These are phyloP conservation scores for Penicillium psychrosexuale DNA, from an alignment of 2,329 filamentous ascomycete species.

Conservation along the genomic window DNA sequence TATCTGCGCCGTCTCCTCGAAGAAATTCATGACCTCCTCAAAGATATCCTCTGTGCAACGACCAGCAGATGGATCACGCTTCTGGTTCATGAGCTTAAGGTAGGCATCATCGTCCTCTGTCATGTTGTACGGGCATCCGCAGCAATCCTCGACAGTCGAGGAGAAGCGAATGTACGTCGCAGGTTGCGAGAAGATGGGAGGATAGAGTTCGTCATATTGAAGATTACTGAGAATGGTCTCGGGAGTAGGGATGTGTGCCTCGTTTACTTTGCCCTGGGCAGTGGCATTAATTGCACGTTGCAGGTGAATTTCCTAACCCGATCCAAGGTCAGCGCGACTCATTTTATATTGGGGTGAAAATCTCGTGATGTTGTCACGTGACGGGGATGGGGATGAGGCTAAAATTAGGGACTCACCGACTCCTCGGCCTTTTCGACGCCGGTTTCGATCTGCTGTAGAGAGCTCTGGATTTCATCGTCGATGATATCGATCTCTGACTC, in stretches of 20 bases:
- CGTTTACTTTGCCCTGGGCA: conserved; percentile 58
- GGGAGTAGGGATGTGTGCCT: conserved; percentile 66
- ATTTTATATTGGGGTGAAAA: conserved; percentile 24
- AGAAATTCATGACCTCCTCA: conserved; percentile 90
- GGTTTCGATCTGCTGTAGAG: conserved; percentile 81
- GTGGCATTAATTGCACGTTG: conserved; percentile 74
- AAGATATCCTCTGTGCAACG: conserved; percentile 86
- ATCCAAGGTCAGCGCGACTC: conserved; percentile 17
- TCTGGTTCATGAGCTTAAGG: conserved; percentile 78
- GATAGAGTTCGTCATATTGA: conserved; percentile 87
- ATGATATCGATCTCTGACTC: conserved; percentile 88
- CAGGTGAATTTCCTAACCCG: conserved; percentile 81
- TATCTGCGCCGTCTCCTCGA: conserved; percentile 78
- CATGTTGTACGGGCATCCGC: conserved; percentile 90
- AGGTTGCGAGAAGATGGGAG: conserved; percentile 74
- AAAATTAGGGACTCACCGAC: conserved; percentile 68
- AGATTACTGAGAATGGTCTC: conserved; percentile 62
- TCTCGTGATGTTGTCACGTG: conserved; percentile 42
- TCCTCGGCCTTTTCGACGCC: conserved; percentile 97
- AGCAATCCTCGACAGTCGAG: conserved; percentile 94
- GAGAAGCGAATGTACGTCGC: conserved; percentile 96
- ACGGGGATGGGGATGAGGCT: conserved; percentile 34
- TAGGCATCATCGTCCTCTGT: conserved; percentile 84
- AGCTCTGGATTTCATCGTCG: conserved; percentile 80
- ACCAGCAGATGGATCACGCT: conserved; percentile 56